These are phyloP conservation scores for Gastrolobium villosum DNA, from an alignment of 306 rosid species.

Conservation along the genomic window DNA sequence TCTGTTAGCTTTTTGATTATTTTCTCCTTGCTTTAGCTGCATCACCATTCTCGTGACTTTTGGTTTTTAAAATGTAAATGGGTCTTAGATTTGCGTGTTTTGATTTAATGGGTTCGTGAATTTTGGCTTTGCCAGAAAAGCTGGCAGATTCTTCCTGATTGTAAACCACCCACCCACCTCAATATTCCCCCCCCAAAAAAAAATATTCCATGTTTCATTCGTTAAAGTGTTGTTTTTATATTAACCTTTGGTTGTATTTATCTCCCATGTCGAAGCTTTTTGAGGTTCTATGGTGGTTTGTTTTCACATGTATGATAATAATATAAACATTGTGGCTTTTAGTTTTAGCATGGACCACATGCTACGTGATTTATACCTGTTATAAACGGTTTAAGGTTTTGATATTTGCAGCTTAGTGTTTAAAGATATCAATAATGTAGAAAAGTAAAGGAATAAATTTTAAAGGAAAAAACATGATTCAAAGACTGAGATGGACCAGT, in stretches of 20 bases:
- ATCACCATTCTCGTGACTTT: conserved; percentile 38
- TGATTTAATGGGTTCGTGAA: conserved; percentile 47
- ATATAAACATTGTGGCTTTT: not conserved
- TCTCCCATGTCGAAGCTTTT: conserved; percentile 37
- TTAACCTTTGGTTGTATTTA: conserved; percentile 17
- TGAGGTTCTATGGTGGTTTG: conserved; percentile 28
- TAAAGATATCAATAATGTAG: too few species aligned
- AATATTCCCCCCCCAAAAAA: conserved; percentile 55
- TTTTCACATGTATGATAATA: conserved; percentile 23
- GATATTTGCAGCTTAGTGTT: too few species aligned
- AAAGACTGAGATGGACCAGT: too few species aligned
- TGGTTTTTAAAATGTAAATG: conserved; percentile 57
- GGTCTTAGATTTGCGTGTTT: conserved; percentile 49
- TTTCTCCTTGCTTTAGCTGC: conserved; percentile 53
- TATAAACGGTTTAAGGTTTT: too few species aligned
- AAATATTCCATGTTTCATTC: conserved; percentile 50
- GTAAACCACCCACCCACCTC: conserved; percentile 56
- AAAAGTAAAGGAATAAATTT: too few species aligned
- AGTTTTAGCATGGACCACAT: too few species aligned
- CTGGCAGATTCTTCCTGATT: conserved; percentile 64
- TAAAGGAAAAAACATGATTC: too few species aligned
- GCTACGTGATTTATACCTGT: too few species aligned
- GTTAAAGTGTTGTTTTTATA: conserved; percentile 34
- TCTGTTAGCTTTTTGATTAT: conserved; percentile 36
- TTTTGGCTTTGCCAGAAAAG: conserved; percentile 60